These are phyloP conservation scores for Nicotiana attenuata DNA, from an alignment of 257 asterid genomes.

Conservation along the genomic window DNA sequence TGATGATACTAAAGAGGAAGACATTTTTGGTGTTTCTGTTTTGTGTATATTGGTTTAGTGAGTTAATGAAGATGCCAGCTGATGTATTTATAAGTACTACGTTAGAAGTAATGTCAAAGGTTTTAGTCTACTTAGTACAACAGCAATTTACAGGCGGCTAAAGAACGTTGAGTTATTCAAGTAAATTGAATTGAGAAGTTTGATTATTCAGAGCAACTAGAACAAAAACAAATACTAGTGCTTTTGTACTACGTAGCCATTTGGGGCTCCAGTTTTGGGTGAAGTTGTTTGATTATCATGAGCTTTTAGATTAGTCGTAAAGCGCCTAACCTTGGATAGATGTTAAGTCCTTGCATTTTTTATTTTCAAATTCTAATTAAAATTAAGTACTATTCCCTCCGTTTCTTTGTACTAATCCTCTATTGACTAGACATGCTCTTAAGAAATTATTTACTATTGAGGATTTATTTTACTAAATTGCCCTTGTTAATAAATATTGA, in stretches of 20 bases:
- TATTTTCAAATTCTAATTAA: no score
- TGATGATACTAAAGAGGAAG: conserved; percentile 4
- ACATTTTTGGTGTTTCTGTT: not conserved
- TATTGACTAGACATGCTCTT: no score
- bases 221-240: not conserved
- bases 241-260: not conserved
- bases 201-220: not conserved
- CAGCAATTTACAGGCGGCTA: not conserved
- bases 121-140: not conserved
- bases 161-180: not conserved
- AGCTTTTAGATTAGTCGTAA: no score
- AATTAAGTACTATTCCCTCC: no score
- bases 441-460: no score
- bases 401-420: no score
- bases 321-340: no score
- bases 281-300: not conserved
- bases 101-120: not conserved
- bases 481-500: no score
- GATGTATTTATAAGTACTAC: not conserved
- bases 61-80: not conserved
- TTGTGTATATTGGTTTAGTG: not conserved
- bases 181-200: not conserved
- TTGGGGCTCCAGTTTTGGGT: not conserved
- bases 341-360: no score
- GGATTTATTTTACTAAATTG: no score